phyloP scores from a whole-genome alignment of 441 rosid genomes.

The Pelargonium cotyledonis region DNA sequence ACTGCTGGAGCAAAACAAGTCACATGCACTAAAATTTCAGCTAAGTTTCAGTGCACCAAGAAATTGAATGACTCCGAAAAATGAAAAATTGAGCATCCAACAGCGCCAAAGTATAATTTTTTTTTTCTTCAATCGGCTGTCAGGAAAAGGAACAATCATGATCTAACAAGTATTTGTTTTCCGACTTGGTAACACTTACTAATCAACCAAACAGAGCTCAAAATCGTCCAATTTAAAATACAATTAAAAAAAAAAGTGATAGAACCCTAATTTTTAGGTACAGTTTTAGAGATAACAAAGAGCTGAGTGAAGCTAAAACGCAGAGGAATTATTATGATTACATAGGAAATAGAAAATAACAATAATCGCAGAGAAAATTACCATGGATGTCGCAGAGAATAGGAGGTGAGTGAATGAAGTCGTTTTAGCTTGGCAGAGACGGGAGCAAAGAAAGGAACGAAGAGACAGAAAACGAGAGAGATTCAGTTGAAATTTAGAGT shows the following conservation, averaged over 20 bases:
- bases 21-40: no score
- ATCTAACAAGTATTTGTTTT: background rate
- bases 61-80: background rate
- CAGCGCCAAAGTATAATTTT: background rate
- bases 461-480: background rate
- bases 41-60: no score
- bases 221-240: background rate
- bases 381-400: background rate
- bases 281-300: background rate
- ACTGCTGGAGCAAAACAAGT: no score
- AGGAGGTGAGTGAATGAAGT: background rate
- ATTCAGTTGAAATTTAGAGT: background rate
- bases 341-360: background rate
- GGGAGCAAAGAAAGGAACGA: background rate
- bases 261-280: background rate
- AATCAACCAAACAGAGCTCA: background rate
- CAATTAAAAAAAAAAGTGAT: no score
- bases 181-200: background rate
- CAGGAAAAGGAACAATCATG: background rate
- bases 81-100: background rate
- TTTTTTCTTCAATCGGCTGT: background rate
- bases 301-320: background rate
- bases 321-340: background rate
- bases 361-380: background rate
- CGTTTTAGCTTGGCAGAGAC: background rate